Conservation (phyloP, 306 rosid genomes). For the Prinsepia uniflora region DNA sequence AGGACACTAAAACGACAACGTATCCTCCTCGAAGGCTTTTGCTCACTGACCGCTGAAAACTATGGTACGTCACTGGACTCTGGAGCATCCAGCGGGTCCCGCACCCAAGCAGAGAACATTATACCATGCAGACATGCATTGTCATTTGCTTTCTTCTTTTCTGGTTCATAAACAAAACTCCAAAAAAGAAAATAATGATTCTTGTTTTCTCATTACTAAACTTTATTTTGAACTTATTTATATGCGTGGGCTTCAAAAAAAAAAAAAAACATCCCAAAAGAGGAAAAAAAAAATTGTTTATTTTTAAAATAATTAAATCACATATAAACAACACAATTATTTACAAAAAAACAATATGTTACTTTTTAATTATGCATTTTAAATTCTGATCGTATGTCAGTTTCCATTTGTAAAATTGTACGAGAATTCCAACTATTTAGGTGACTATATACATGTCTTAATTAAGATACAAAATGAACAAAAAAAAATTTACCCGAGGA, state of each 20-base stretch:
- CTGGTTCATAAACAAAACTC: neutral
- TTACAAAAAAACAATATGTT: too few relatives aligned
- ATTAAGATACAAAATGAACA: neutral
- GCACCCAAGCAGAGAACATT: neutral
- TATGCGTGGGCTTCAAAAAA: too few relatives aligned
- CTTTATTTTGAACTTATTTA: too few relatives aligned
- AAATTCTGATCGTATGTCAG: too few relatives aligned
- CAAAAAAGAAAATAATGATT: neutral
- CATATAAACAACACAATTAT: too few relatives aligned
- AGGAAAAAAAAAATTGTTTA: too few relatives aligned
- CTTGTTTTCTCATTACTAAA: neutral
- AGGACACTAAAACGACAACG: constrained; percentile 5
- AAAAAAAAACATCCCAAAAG: too few relatives aligned
- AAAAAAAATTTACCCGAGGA: neutral
- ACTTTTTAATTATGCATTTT: too few relatives aligned
- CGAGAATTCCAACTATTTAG: too few relatives aligned
- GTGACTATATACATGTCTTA: too few relatives aligned
- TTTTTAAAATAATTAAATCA: too few relatives aligned
- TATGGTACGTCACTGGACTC: neutral
- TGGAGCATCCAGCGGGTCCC: constrained; percentile 27
- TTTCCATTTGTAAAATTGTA: too few relatives aligned
- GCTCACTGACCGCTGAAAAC: neutral
- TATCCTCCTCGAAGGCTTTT: constrained; percentile 8
- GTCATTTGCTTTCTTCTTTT: neutral
- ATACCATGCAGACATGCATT: constrained; percentile 23